A percentile compares a stretch with the other conserved stretches of the same genome.
These are phyloP conservation scores for Hansenula sp. DNA, from an alignment of 1,139 yeast species.

Conservation along the genomic window DNA sequence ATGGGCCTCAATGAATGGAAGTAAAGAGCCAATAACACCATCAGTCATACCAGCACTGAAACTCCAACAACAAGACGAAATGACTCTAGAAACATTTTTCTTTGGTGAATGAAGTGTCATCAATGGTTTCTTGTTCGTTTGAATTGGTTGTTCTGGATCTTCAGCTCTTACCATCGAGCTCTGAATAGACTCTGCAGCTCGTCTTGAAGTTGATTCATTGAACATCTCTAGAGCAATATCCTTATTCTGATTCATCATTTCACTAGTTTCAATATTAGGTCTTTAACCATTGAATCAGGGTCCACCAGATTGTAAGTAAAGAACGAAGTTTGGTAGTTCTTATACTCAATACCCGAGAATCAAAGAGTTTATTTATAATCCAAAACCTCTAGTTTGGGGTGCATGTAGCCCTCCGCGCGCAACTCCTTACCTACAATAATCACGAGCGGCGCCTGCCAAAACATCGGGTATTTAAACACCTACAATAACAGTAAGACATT, in stretches of 20 bases:
- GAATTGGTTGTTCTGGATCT: background rate
- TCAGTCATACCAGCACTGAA: constrained; percentile 33
- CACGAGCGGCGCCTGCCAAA: too few species aligned
- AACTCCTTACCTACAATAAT: too few species aligned
- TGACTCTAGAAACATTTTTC: constrained; percentile 41
- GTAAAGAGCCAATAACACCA: constrained; percentile 42
- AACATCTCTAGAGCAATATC: background rate
- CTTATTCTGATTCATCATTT: background rate
- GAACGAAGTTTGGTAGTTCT: too few species aligned
- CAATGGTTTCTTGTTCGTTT: background rate
- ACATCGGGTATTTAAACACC: too few species aligned
- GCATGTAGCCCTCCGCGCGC: too few species aligned
- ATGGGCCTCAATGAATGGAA: constrained; percentile 38
- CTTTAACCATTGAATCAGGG: too few species aligned
- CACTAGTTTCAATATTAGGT: too few species aligned
- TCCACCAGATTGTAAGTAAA: too few species aligned
- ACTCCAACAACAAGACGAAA: constrained; percentile 40
- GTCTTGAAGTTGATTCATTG: background rate
- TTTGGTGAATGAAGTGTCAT: constrained; percentile 34
- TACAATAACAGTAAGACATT: too few species aligned
- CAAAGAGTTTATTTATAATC: too few species aligned
- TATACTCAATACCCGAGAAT: too few species aligned
- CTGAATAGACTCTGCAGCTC: background rate
- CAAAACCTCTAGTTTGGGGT: too few species aligned
- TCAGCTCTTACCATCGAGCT: background rate